Base-by-base conservation (phyloP, 2,329 filamentous ascomycete genomes). In the Sporothrix brunneoviolacea region DNA sequence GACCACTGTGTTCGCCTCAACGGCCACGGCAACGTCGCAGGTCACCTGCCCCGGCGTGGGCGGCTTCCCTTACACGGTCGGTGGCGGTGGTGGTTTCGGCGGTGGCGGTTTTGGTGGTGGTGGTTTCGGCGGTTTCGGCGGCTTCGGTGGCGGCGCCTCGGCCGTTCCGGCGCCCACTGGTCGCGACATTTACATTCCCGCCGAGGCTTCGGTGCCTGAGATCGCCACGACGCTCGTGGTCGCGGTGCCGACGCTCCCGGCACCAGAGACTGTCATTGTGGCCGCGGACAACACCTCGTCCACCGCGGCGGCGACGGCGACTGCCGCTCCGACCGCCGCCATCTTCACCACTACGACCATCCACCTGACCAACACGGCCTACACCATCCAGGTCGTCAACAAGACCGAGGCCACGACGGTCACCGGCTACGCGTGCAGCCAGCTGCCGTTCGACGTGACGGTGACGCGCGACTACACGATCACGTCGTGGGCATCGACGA, bases 301-400 rank as follows among this genome's bases (percentile, higher is more conserved):
- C 12, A 22, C 35, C 3, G 30, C 48, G 0, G 21, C 33, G 2
- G 33, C 48, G 6, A 32, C 45, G 8, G 7, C 28, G 15, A 28
- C 38, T 4, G 8, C 37, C 8, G 37, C 37, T 6, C 15, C 32
- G 3, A 22, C 27, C 24, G 19, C 40, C 52, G 48, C 1, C 33
- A 64, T 50, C 57, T 70, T 3, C 63, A 62, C 52, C 58, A 66
- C 63, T 1, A 54, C 52, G 1, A 54, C 52, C 3, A 37, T 70
- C 3, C 67, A 69, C 40, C 56, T 58, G 38, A 57, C 55, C 8
- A 62, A 61, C 52, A 35, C 40, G 30, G 65, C 65, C 0, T 52
- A 52, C 39, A 48, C 43, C 7, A 8, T 42, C 8, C 21, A 38
- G 8, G 28, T 22, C 18, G 32, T 52, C 30, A 47, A 33, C 28